Conservation (phyloP, 2,329 filamentous ascomycete species). For the Sporothrix euskadiensis region DNA sequence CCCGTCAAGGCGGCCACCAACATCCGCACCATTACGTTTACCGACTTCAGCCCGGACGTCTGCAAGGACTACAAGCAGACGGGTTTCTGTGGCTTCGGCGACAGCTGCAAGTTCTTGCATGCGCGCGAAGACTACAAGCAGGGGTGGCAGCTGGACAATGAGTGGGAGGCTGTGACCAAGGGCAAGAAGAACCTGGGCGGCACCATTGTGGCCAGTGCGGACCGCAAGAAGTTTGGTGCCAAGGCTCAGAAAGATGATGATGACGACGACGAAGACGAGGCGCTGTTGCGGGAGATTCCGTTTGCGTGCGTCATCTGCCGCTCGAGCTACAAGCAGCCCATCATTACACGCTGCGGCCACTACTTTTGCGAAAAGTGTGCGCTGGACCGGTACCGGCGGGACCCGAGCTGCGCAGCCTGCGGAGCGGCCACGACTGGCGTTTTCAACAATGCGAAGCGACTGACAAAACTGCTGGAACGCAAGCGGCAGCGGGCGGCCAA, state of each 20-base stretch:
- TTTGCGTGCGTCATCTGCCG: constrained; percentile 89
- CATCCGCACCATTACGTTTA: constrained; percentile 84
- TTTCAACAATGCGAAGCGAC: constrained; percentile 82
- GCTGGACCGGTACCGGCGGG: constrained; percentile 79
- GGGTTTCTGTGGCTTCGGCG: constrained; percentile 64
- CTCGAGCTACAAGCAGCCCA: constrained; percentile 72
- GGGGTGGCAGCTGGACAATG: constrained; percentile 91
- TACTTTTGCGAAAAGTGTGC: constrained; percentile 96
- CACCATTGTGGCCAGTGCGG: constrained; percentile 62
- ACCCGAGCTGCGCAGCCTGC: constrained; percentile 83
- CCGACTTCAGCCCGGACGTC: constrained; percentile 87
- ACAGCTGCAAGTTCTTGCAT: constrained; percentile 80
- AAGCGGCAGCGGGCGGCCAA: constrained; percentile 64
- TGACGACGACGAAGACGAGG: constrained; percentile 62
- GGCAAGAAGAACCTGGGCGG: constrained; percentile 64
- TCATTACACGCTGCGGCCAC: constrained; percentile 88
- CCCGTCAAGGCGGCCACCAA: constrained; percentile 88
- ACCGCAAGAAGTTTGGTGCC: constrained; percentile 43
- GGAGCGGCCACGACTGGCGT: constrained; percentile 79
- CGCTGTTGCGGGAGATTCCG: constrained; percentile 77
- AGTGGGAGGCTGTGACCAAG: constrained; percentile 86
- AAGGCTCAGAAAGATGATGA: constrained; percentile 41
- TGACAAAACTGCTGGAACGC: constrained; percentile 77
- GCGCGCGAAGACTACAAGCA: constrained; percentile 78
- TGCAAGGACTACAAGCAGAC: constrained; percentile 74